Percentiles rank a stretch among this genome's conserved stretches.
phyloP scores from a whole-genome alignment of 768 basidiomycete genomes.

The Pleurotus sapidus region DNA sequence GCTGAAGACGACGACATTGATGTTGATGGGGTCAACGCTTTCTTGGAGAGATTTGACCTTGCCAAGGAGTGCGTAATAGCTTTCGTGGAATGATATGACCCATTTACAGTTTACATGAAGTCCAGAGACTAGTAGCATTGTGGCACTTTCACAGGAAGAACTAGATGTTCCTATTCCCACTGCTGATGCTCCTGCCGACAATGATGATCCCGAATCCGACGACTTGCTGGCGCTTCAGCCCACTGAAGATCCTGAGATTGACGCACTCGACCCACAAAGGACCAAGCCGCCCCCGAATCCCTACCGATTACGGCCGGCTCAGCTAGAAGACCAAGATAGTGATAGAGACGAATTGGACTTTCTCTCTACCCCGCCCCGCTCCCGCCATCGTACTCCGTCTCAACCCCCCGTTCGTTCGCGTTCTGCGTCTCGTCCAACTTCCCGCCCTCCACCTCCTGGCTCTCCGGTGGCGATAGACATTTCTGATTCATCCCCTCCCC shows the following conservation, averaged over 20 bases:
- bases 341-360: constrained; percentile 5
- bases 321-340: not conserved
- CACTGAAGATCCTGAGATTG: not conserved
- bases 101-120: constrained; percentile 21
- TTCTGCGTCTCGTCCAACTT: constrained; percentile 8
- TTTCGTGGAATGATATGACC: constrained; percentile 10
- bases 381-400: constrained; percentile 13
- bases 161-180: constrained; percentile 8
- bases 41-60: constrained; percentile 58
- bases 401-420: constrained; percentile 11
- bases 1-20: constrained; percentile 37
- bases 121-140: constrained; percentile 38
- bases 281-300: not conserved
- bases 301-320: constrained; percentile 1
- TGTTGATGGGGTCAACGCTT: constrained; percentile 39
- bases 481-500: constrained; percentile 3
- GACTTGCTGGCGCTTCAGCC: constrained; percentile 10
- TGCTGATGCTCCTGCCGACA: not conserved
- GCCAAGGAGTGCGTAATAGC: constrained; percentile 41
- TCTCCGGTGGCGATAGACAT: constrained; percentile 10
- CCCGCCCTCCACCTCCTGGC: constrained; percentile 8
- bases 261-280: not conserved
- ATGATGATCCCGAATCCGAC: constrained; percentile 14
- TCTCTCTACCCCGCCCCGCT: constrained; percentile 8
- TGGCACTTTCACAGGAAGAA: constrained; percentile 30